phyloP scores from a whole-genome alignment of 148 eudicot species.

The Persicaria tinctoria region DNA sequence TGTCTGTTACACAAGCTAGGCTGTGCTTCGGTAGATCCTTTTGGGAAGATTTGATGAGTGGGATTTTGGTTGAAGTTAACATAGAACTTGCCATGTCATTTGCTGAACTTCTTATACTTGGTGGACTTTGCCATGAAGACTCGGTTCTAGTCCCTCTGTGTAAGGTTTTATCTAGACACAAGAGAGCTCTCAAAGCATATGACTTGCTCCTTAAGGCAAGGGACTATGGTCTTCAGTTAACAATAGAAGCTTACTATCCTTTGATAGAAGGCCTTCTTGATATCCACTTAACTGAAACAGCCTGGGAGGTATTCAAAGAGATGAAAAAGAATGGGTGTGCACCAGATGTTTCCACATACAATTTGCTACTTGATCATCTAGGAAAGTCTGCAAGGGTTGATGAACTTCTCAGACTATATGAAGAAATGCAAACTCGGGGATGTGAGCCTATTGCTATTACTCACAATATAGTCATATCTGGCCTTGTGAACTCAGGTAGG shows the following conservation, averaged over 20 bases:
- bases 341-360: slow-evolving; percentile 71
- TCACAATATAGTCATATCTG: slow-evolving; percentile 74
- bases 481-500: slow-evolving; percentile 63
- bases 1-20: slow-evolving; percentile 25
- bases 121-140: slow-evolving; percentile 52
- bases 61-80: slow-evolving; percentile 53
- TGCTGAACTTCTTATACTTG: slow-evolving; percentile 40
- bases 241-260: slow-evolving; percentile 48
- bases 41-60: slow-evolving; percentile 67
- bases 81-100: slow-evolving; percentile 43
- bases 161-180: slow-evolving; percentile 50
- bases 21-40: slow-evolving; percentile 23
- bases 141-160: slow-evolving; percentile 61
- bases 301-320: slow-evolving; percentile 68
- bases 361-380: slow-evolving; percentile 68
- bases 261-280: slow-evolving; percentile 74
- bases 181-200: slow-evolving; percentile 61
- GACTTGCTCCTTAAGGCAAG: slow-evolving; percentile 38
- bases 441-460: slow-evolving; percentile 65
- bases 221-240: slow-evolving; percentile 34
- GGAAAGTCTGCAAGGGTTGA: slow-evolving; percentile 57
- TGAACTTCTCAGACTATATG: slow-evolving; percentile 46
- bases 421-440: slow-evolving; percentile 68
- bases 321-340: slow-evolving; percentile 64
- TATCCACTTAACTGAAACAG: slow-evolving; percentile 33